Percentiles rank a stretch among this genome's conserved stretches.
These are phyloP conservation scores for Pichia ethanolica DNA, from an alignment of 805 yeast genomes.

Conservation along the genomic window DNA sequence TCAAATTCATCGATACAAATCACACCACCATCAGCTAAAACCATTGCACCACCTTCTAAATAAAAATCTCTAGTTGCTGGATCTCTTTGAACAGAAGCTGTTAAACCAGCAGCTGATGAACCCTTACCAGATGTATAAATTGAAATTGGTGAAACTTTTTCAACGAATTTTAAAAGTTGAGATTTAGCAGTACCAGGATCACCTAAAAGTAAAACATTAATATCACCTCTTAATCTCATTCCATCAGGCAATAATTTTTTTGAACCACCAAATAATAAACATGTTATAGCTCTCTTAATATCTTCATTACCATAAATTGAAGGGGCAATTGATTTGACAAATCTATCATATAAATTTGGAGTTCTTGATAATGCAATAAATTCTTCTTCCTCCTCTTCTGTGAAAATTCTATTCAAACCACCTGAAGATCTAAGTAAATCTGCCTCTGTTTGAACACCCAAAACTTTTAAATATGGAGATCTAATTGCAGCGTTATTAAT, in stretches of 20 bases:
- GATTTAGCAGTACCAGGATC: slow-evolving; percentile 99
- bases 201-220: slow-evolving; percentile 86
- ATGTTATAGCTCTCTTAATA: slow-evolving; percentile 88
- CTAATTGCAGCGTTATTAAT: slow-evolving; percentile 75
- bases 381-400: slow-evolving; percentile 92
- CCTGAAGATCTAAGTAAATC: slow-evolving; percentile 41
- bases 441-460: slow-evolving; percentile 81
- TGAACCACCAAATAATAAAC: slow-evolving; percentile 90
- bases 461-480: slow-evolving; percentile 80
- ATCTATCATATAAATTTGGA: slow-evolving; percentile 80
- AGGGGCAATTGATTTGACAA: slow-evolving; percentile 88
- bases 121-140: slow-evolving; percentile 98
- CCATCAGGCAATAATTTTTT: slow-evolving; percentile 91
- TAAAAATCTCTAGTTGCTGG: slow-evolving; percentile 82
- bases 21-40: slow-evolving; percentile 98
- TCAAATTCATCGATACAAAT: slow-evolving; percentile 99
- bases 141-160: slow-evolving; percentile 88
- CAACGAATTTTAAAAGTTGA: slow-evolving; percentile 89
- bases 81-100: slow-evolving; percentile 96
- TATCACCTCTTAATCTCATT: slow-evolving; percentile 94
- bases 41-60: slow-evolving; percentile 99
- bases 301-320: slow-evolving; percentile 92
- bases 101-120: slow-evolving; percentile 98
- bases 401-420: slow-evolving; percentile 44
- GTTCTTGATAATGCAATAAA: slow-evolving; percentile 72